Percentiles rank a stretch among this genome's conserved stretches.
These are phyloP conservation scores for Nannochloropsis salina DNA, from an alignment of 108 stramenopile species.

Conservation along the genomic window DNA sequence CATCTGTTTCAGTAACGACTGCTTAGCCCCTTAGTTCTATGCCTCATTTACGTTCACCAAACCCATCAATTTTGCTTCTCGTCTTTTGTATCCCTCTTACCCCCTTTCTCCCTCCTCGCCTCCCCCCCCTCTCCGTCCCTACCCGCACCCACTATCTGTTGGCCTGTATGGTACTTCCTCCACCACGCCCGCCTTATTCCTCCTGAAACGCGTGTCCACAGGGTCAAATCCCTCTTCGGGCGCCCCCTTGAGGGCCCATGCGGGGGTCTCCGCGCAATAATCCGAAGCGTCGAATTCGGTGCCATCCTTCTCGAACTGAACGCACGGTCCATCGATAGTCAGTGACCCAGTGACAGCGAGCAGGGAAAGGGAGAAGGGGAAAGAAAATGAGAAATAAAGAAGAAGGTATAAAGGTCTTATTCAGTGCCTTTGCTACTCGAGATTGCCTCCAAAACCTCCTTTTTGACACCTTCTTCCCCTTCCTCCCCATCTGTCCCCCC, in stretches of 20 bases:
- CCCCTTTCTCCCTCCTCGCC: neutral
- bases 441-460: too few relatives aligned
- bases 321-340: too few relatives aligned
- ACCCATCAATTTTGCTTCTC: neutral
- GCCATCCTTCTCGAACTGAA: slow-evolving; percentile 14
- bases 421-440: too few relatives aligned
- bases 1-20: too few relatives aligned
- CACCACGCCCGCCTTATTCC: neutral
- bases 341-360: too few relatives aligned
- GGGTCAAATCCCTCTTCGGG: slow-evolving; percentile 75
- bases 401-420: neutral
- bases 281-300: slow-evolving; percentile 66
- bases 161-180: neutral
- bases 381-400: neutral
- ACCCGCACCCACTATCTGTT: slow-evolving; percentile 21
- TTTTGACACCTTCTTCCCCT: neutral
- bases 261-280: slow-evolving; percentile 75
- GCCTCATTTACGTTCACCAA: too few relatives aligned
- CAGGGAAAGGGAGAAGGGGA: neutral
- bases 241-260: slow-evolving; percentile 84
- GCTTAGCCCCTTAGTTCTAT: too few relatives aligned
- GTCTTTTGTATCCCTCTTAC: neutral
- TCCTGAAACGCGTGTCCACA: neutral
- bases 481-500: neutral
- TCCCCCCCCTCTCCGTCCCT: neutral